Conservation (phyloP, 257 asterid species). For the Solanum megistacrolobum region DNA sequence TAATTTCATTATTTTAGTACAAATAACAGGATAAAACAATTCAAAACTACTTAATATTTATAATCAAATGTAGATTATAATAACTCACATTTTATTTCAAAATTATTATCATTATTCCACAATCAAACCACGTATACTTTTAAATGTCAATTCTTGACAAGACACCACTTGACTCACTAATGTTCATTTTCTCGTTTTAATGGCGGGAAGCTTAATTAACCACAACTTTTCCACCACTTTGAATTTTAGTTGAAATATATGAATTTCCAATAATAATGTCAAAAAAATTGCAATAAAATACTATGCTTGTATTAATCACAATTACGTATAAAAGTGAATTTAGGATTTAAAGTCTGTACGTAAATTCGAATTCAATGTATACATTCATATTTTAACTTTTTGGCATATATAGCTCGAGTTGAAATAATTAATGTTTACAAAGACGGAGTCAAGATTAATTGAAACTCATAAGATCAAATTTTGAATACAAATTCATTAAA, state of each 20-base stretch:
- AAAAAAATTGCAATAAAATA: not conserved
- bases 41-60: not conserved
- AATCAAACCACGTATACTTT: not conserved
- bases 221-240: not conserved
- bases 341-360: not conserved
- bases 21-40: not conserved
- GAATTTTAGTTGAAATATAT: not conserved
- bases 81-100: not conserved
- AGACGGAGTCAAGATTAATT: not conserved
- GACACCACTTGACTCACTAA: not conserved
- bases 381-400: not conserved
- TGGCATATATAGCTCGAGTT: not conserved
- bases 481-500: not conserved
- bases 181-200: not conserved
- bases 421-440: not conserved
- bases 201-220: not conserved
- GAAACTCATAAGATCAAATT: not conserved
- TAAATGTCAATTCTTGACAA: not conserved
- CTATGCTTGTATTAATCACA: not conserved
- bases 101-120: not conserved
- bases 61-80: no score
- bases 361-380: not conserved
- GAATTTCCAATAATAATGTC: not conserved
- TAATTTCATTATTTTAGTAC: no score
- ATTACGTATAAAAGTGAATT: not conserved